Percentiles rank a stretch among this genome's conserved stretches.
These are phyloP conservation scores for Daldinia sp. DNA, from an alignment of 2,329 filamentous ascomycete genomes.

Conservation along the genomic window DNA sequence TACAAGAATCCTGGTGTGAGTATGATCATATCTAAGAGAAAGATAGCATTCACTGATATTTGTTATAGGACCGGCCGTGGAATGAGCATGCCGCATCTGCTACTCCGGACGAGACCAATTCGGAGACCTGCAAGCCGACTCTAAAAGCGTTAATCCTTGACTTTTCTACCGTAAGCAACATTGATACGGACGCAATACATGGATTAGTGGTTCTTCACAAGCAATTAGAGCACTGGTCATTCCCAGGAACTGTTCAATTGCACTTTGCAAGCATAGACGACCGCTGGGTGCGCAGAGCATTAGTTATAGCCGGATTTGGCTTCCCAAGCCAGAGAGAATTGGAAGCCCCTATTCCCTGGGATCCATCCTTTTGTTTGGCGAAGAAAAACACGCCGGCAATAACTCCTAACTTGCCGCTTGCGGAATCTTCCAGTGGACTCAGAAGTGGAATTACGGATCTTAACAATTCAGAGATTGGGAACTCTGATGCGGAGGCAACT, in stretches of 20 bases:
- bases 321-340: constrained; percentile 2
- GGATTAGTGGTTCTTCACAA: constrained; percentile 14
- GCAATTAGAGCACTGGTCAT: constrained; percentile 19
- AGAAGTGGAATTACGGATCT: background rate
- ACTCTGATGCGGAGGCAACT: background rate
- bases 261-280: constrained; percentile 16
- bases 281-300: constrained; percentile 19
- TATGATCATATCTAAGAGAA: background rate
- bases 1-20: constrained; percentile 14
- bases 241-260: constrained; percentile 5
- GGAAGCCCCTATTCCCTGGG: background rate
- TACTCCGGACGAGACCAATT: background rate
- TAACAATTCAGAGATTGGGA: constrained; percentile 2
- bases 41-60: background rate
- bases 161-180: constrained; percentile 17
- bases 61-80: constrained; percentile 17
- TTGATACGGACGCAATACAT: constrained; percentile 9
- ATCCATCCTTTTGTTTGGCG: constrained; percentile 12
- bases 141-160: constrained; percentile 18
- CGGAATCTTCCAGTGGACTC: background rate
- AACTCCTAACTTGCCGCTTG: no score
- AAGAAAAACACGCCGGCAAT: background rate
- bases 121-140: constrained; percentile 8
- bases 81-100: background rate
- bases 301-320: constrained; percentile 16